Percentiles rank a stretch among this genome's conserved stretches.
phyloP scores from a whole-genome alignment of 179 eudicot species.

The Silene coronaria region DNA sequence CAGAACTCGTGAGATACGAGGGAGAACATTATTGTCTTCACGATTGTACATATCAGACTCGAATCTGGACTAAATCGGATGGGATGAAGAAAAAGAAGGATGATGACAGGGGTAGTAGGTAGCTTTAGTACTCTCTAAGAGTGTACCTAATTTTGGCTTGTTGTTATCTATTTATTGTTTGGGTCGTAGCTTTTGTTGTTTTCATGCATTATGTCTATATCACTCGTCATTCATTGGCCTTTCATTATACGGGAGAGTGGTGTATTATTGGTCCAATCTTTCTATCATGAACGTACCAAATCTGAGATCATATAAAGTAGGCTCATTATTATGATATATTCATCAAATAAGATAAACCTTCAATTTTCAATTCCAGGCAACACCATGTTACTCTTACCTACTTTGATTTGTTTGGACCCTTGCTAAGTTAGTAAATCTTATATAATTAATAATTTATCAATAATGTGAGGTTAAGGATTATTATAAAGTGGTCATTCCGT shows the following conservation, averaged over 20 bases:
- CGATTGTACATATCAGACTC: too few relatives aligned
- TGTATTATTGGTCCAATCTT: background rate
- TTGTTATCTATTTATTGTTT: background rate
- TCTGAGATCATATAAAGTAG: slow-evolving; percentile 6
- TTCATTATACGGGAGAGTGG: background rate
- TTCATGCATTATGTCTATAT: slow-evolving; percentile 7
- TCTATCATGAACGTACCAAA: background rate
- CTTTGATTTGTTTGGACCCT: slow-evolving; percentile 14
- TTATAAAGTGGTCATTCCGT: too few relatives aligned
- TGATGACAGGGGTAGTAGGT: slow-evolving; percentile 18
- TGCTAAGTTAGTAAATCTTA: background rate
- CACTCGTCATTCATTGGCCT: slow-evolving; percentile 10
- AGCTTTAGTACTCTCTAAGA: slow-evolving; percentile 18
- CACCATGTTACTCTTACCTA: slow-evolving; percentile 33
- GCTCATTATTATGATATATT: background rate
- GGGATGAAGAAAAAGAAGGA: too few relatives aligned
- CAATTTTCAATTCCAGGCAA: slow-evolving; percentile 15
- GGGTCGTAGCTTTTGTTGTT: background rate
- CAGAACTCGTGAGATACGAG: too few relatives aligned
- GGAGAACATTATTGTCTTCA: too few relatives aligned
- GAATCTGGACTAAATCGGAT: too few relatives aligned
- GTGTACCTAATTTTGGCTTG: slow-evolving; percentile 31
- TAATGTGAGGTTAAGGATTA: too few relatives aligned
- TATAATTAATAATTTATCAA: too few relatives aligned
- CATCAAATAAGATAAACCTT: slow-evolving; percentile 6